These are phyloP conservation scores for Lentinula sp. DNA, from an alignment of 768 basidiomycete genomes.

Conservation along the genomic window DNA sequence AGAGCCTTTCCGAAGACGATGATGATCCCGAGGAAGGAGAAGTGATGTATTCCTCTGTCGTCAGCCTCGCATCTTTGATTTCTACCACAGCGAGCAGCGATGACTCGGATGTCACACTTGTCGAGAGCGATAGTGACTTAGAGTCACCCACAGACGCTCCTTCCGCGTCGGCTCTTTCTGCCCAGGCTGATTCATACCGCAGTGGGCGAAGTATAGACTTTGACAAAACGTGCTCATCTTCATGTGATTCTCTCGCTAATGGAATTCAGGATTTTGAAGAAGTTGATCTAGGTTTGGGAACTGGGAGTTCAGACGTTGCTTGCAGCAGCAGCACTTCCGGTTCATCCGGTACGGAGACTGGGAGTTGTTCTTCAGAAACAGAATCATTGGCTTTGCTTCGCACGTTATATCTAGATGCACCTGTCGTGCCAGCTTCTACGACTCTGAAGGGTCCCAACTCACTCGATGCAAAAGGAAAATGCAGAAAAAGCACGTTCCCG, in stretches of 20 bases:
- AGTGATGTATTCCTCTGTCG: constrained; percentile 16
- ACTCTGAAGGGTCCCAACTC: neutral
- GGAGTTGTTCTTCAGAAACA: neutral
- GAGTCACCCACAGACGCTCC: constrained; percentile 9
- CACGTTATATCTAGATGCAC: neutral
- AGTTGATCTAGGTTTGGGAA: neutral
- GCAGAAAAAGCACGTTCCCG: neutral
- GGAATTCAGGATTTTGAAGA: neutral
- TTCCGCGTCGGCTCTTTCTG: neutral
- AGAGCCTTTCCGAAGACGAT: constrained; percentile 4
- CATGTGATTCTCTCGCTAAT: neutral
- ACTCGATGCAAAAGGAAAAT: neutral
- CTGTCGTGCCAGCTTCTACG: neutral
- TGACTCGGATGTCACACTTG: constrained; percentile 53
- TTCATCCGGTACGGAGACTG: neutral
- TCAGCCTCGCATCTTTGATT: constrained; percentile 26
- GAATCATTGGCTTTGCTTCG: neutral
- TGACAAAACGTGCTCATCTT: neutral
- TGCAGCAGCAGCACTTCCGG: neutral
- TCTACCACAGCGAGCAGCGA: constrained; percentile 27
- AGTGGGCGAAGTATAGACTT: neutral
- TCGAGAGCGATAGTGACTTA: constrained; percentile 41
- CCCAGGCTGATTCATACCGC: neutral
- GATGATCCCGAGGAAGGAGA: constrained; percentile 19
- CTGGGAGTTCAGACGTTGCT: neutral